phyloP scores from a whole-genome alignment of 129 eudicot species.

The Flaveria trinervia region DNA sequence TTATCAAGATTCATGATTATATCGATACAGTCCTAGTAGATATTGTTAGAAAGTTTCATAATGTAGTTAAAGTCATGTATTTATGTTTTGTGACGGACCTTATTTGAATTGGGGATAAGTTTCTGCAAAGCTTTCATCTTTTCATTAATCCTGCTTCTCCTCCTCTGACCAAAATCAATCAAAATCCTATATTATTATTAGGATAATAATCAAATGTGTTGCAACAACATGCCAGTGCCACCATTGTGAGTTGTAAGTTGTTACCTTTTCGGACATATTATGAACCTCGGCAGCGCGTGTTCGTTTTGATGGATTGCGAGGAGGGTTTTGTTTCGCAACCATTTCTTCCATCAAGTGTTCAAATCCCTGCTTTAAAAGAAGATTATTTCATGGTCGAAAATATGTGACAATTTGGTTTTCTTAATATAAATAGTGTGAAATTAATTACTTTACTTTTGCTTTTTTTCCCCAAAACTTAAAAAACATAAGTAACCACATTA shows the following conservation, averaged over 20 bases:
- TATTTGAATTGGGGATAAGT: constrained; percentile 90
- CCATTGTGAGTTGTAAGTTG: not conserved
- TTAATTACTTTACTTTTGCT: no score
- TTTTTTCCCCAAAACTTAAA: no score
- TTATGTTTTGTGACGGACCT: constrained; percentile 33
- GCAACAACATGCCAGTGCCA: not conserved
- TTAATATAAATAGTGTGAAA: not conserved
- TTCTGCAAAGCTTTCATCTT: constrained; percentile 94
- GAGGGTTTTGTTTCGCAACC: constrained; percentile 35
- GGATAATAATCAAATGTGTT: not conserved
- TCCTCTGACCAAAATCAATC: constrained; percentile 55
- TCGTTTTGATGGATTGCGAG: constrained; percentile 66
- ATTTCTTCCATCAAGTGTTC: constrained; percentile 61
- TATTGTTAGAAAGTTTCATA: not conserved
- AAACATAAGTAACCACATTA: no score
- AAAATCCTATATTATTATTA: not conserved
- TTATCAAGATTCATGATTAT: not conserved
- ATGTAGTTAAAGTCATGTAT: not conserved
- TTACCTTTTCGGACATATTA: constrained; percentile 91
- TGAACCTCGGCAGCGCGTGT: constrained; percentile 93
- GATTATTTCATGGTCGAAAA: not conserved
- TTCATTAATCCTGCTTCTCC: constrained; percentile 95
- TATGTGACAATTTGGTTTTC: not conserved
- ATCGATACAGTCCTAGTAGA: no score
- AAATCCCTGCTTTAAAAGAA: constrained; percentile 46